A percentile compares a stretch with the other conserved stretches of the same genome.
These are phyloP conservation scores for Hypoxylon sp. DNA, from an alignment of 2,329 filamentous ascomycete genomes.

Conservation along the genomic window DNA sequence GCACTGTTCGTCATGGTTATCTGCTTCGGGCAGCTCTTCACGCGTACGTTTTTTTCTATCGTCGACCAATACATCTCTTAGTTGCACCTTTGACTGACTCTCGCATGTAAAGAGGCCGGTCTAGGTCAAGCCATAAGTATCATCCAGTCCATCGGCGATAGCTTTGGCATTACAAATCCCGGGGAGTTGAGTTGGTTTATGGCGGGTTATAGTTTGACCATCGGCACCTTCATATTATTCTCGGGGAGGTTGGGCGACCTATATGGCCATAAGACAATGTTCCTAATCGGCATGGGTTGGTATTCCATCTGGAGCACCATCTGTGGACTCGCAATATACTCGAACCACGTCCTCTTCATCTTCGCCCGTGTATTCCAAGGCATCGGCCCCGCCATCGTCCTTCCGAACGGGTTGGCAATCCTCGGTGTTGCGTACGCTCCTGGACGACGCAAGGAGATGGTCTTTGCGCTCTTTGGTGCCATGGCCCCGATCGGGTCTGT, in stretches of 20 bases:
- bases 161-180: slow-evolving; percentile 58
- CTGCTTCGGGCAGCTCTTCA: slow-evolving; percentile 45
- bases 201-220: slow-evolving; percentile 63
- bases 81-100: slow-evolving; percentile 8
- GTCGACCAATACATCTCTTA: neutral
- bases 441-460: slow-evolving; percentile 51
- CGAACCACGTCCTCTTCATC: slow-evolving; percentile 53
- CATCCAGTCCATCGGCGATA: slow-evolving; percentile 60
- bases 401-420: slow-evolving; percentile 69
- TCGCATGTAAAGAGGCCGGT: slow-evolving; percentile 35
- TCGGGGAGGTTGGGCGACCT: slow-evolving; percentile 64
- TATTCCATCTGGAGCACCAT: slow-evolving; percentile 63
- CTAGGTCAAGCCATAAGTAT: slow-evolving; percentile 46
- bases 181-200: slow-evolving; percentile 62
- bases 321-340: slow-evolving; percentile 60
- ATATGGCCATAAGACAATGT: slow-evolving; percentile 63
- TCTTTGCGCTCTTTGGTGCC: slow-evolving; percentile 51
- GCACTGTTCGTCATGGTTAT: slow-evolving; percentile 44
- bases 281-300: slow-evolving; percentile 64
- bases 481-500: slow-evolving; percentile 49
- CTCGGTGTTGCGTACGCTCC: slow-evolving; percentile 63
- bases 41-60: slow-evolving; percentile 38
- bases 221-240: slow-evolving; percentile 66
- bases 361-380: slow-evolving; percentile 64
- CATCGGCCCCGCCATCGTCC: slow-evolving; percentile 65